A percentile compares a stretch with the other conserved stretches of the same genome.
phyloP scores from a whole-genome alignment of 768 basidiomycete genomes.

The Leucosporidium yakuticum region DNA sequence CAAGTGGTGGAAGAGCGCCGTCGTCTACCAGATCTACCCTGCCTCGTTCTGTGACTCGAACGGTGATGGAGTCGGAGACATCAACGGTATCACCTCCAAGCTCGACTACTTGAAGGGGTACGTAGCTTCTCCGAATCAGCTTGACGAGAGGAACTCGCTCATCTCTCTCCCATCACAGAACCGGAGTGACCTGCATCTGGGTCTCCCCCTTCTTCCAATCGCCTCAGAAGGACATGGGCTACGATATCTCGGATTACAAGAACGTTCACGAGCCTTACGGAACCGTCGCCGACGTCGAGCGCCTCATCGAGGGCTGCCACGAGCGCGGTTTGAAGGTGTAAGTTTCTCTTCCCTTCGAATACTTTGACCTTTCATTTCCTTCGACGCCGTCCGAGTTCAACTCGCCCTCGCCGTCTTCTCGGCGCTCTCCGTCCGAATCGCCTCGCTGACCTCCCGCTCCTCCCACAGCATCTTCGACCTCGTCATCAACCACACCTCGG shows the following conservation, averaged over 20 bases:
- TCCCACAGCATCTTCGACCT: slow-evolving; percentile 52
- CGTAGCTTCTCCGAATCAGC: not conserved
- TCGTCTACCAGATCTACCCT: slow-evolving; percentile 66
- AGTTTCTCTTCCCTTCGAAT: not conserved
- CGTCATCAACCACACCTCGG: slow-evolving; percentile 65
- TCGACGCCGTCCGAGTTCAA: too few relatives aligned
- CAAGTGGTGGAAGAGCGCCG: slow-evolving; percentile 48
- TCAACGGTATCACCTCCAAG: slow-evolving; percentile 60
- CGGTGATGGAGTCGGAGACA: slow-evolving; percentile 64
- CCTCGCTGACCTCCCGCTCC: not conserved
- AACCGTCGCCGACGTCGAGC: slow-evolving; percentile 50
- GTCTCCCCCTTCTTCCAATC: slow-evolving; percentile 65
- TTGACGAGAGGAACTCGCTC: not conserved
- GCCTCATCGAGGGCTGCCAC: slow-evolving; percentile 48
- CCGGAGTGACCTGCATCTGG: slow-evolving; percentile 64
- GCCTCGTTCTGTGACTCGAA: slow-evolving; percentile 65
- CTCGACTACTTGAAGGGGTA: slow-evolving; percentile 64
- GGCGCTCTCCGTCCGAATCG: too few relatives aligned
- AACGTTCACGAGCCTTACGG: slow-evolving; percentile 62
- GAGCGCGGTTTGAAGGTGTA: slow-evolving; percentile 60
- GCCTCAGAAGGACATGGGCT: slow-evolving; percentile 49
- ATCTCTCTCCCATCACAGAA: not conserved
- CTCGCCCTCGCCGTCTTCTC: too few relatives aligned
- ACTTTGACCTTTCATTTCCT: too few relatives aligned
- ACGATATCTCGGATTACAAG: slow-evolving; percentile 51